Evolutionary conservation across 345 rosid genomes (phyloP), one percentile per base, ranked within the genome.

Genomic region (Eucalyptus victrix): DNA sequence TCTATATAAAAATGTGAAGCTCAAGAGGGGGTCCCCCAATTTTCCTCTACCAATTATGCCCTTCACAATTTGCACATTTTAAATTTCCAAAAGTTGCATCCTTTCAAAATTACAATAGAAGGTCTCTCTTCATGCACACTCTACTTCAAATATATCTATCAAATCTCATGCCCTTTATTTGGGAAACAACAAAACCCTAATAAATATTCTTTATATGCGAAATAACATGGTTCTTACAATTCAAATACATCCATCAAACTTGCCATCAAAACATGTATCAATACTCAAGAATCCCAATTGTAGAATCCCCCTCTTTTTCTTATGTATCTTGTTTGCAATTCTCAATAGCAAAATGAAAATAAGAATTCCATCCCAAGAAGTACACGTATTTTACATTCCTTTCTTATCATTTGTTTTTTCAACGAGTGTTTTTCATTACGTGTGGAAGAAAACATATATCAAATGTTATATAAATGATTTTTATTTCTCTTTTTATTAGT

Each of bases 21-120:
- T 56, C 24, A 4, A 56, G 2, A 9, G 30, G 30, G 6, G 0
- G 19, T 50, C 19, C 60, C 12, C 1, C 0, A 54, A 23, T 54
- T 54, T 54, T 15, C 28, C 12, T 9, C 28, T 9, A 8, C 28
- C 12, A 54, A 54, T 54, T 8, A 17, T 54, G 60, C 28, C 60
- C 5, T 54, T 21, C 28, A 23, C 60, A 54, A 54, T 54, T 54
- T 54, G 60, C 28, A 54, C 0, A 1, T 23, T 54, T 54, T 54
- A 54, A 54, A 54, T 54, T 54, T 4, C 3, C 60, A 54, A 54
- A 54, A 54, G 60, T 23, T 6, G 4, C 60, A 23, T 54, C 60
- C 60, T 54, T 54, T 9, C 60, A 54, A 54, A 8, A 54, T 54
- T 54, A 54, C 60, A 54, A 54, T 54, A 54, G 12, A 21, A 54